Evolutionary conservation across 2,329 filamentous ascomycete species (phyloP), one percentile per base, ranked within the genome.

Genomic region (Aspergillus floridensis): DNA sequence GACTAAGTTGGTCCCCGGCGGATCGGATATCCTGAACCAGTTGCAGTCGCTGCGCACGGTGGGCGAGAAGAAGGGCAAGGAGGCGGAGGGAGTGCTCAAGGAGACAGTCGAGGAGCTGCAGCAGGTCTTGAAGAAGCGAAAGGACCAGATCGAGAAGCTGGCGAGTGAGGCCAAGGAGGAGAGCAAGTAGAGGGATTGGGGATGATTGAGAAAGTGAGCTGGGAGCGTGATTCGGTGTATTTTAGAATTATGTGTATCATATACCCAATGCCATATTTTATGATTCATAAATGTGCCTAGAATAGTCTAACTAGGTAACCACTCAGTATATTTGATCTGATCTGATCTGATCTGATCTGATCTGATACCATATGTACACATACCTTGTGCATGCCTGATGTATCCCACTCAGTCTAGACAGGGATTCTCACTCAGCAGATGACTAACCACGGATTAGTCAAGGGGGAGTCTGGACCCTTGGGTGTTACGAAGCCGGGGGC

Each of bases 11-110:
- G 79, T 91, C 6, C 87, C 88, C 0, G 82, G 84, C 12, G 87
- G 86, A 0, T 80, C 82, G 48, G 83, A 89, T 73, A 84, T 92
- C 51, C 69, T 90, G 38, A 80, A 84, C 38, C 89, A 90, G 75
- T 71, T 92, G 56, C 79, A 85, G 68, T 82, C 89, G 66, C 73
- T 92, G 57, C 81, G 84, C 64, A 81, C 89, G 63, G 79, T 88
- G 14, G 86, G 86, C 0, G 80, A 88, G 66, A 86, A 90, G 77
- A 86, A 90, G 72, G 86, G 84, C 53, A 80, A 86, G 5, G 87
- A 92, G 72, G 88, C 88, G 2, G 84, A 91, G 79, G 54, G 47
- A n/a, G 83, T 92, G 41, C 73, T 90, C 54, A 86, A 86, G 75
- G 87, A 89, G 70, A 88, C 88, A 0, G 79, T 90, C 52, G 81